Evolutionary conservation across 352 stramenopile genomes (phyloP).

Genomic region (Globisporangium spinosum): DNA sequence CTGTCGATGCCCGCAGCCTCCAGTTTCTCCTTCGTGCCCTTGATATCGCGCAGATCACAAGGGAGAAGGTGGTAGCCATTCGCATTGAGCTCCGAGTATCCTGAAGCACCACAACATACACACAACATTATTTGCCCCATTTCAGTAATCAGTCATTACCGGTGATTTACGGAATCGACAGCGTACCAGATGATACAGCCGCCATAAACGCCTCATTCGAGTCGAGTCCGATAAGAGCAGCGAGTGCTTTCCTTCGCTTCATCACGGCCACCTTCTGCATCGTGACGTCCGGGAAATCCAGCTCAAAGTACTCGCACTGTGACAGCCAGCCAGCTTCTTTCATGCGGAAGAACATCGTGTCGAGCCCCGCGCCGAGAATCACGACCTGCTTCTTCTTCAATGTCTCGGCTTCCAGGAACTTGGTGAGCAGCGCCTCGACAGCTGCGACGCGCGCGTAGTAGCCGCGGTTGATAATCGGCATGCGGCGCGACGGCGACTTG

Average conservation of each 20-base stretch:
- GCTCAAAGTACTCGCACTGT: slow-evolving; percentile 77
- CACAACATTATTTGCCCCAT: not conserved
- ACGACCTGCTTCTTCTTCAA: slow-evolving; percentile 64
- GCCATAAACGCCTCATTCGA: slow-evolving; percentile 43
- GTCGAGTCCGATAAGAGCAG: slow-evolving; percentile 37
- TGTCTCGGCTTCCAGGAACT: slow-evolving; percentile 41
- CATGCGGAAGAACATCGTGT: slow-evolving; percentile 86
- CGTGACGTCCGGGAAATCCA: slow-evolving; percentile 81
- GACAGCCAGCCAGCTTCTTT: slow-evolving; percentile 31
- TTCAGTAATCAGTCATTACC: not conserved
- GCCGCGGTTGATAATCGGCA: slow-evolving; percentile 88
- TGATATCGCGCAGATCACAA: slow-evolving; percentile 69
- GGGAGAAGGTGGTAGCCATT: slow-evolving; percentile 75
- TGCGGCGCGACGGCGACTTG: slow-evolving; percentile 73
- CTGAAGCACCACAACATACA: slow-evolving; percentile 14
- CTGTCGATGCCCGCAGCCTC: slow-evolving; percentile 51
- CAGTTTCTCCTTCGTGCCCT: slow-evolving; percentile 47
- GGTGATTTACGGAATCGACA: not conserved
- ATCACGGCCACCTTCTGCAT: slow-evolving; percentile 80
- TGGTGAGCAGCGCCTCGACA: slow-evolving; percentile 64
- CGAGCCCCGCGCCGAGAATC: slow-evolving; percentile 73
- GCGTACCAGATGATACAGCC: slow-evolving; percentile 43
- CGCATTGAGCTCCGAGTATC: slow-evolving; percentile 61
- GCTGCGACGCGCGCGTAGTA: slow-evolving; percentile 84
- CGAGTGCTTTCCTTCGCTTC: slow-evolving; percentile 57